Evolutionary conservation across 768 basidiomycete species (phyloP), one percentile per base, ranked within the genome.

Genomic region (Boletus coccyginus): DNA sequence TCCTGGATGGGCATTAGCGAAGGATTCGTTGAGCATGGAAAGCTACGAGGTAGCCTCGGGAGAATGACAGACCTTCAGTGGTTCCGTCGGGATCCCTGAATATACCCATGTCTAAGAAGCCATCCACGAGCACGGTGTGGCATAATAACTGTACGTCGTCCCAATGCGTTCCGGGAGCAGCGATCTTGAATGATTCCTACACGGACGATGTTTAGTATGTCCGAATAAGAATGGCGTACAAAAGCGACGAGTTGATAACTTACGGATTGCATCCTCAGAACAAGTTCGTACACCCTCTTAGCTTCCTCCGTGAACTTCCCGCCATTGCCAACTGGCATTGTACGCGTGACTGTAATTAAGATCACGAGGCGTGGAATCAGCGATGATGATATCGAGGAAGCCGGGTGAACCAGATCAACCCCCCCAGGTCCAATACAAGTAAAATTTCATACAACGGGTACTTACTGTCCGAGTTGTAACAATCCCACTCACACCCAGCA

Each of bases 251-350:
- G 14, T 3, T 1, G 16, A 50, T 2, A 10, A 59, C 74, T 33
- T 56, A 90, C 90, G 70, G 81, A 81, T 67, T 98, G 96, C 94
- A 99, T 98, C 63, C 83, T 82, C 24, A 92, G 77, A 1, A 98
- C 96, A 41, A 97, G 80, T 56, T 86, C 80, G 69, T 97, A 97
- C 33, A 99, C 92, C 3, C 81, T 87, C 31, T 80, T 81, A 0
- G 90, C 88, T 70, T 92, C 89, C 8, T 82, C 73, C 0, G 92
- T 89, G 70, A 95, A 98, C 65, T 82, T 89, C 0, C 96, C 96
- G 3, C 88, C 87, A 64, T 98, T 98, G 0, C 96, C 96, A n/a
- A 97, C 84, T 14, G 92, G 91, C 78, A 90, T 92, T 0, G 90
- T 92, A 10, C 91, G 86, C 2, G 91, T 87, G 59, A 86, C 71